A percentile compares a stretch with the other conserved stretches of the same genome.
Conservation (phyloP, 495 filamentous ascomycete species). For the Terfezia boudieri region DNA sequence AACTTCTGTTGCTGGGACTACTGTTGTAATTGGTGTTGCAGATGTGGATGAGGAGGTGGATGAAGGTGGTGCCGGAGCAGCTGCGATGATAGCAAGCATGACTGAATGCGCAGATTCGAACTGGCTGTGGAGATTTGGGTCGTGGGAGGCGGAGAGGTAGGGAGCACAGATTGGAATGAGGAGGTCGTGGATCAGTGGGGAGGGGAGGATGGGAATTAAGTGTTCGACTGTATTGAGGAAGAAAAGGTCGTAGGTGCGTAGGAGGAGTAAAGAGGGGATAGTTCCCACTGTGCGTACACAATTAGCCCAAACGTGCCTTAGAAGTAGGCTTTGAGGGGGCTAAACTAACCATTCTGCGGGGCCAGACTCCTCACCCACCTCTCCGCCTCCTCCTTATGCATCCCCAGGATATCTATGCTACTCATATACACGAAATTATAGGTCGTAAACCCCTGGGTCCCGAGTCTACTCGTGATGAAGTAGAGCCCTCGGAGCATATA, state of each 20-base stretch:
- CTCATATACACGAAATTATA: slow-evolving; percentile 18
- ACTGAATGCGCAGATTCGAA: slow-evolving; percentile 87
- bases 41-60: slow-evolving; percentile 38
- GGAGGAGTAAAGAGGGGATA: slow-evolving; percentile 52
- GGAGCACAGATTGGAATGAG: slow-evolving; percentile 50
- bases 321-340: background rate
- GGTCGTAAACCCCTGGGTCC: background rate
- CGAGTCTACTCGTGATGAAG: slow-evolving; percentile 60
- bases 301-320: background rate
- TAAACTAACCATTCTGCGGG: slow-evolving; percentile 22
- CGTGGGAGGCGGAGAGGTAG: slow-evolving; percentile 47
- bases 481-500: slow-evolving; percentile 61
- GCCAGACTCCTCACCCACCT: slow-evolving; percentile 47
- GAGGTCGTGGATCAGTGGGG: slow-evolving; percentile 43
- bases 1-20: slow-evolving; percentile 29
- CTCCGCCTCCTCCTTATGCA: slow-evolving; percentile 45
- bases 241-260: slow-evolving; percentile 65
- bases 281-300: slow-evolving; percentile 22
- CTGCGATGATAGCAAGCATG: slow-evolving; percentile 55
- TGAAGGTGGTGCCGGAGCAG: background rate
- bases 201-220: slow-evolving; percentile 46
- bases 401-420: slow-evolving; percentile 68
- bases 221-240: slow-evolving; percentile 83
- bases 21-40: background rate
- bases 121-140: slow-evolving; percentile 31